Percentiles rank a stretch among this genome's conserved stretches.
These are phyloP conservation scores for Ilex aquifolium DNA, from an alignment of 257 asterid species.

Conservation along the genomic window DNA sequence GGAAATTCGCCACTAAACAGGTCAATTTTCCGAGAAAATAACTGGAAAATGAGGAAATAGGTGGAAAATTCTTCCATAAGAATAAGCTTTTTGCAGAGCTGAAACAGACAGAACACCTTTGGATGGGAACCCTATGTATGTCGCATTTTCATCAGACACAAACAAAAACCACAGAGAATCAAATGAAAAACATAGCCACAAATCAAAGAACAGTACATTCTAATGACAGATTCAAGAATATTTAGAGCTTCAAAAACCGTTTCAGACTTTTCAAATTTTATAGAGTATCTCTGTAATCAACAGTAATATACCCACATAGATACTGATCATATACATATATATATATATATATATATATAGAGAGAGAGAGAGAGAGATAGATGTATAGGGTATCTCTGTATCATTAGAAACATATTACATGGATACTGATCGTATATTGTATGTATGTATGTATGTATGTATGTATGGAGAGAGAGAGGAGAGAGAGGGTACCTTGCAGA, in stretches of 20 bases:
- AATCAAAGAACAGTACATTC: conserved; percentile 15
- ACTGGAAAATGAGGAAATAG: background rate
- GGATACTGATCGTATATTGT: too few relatives aligned
- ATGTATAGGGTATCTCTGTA: too few relatives aligned
- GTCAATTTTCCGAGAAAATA: conserved; percentile 7
- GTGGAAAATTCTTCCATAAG: background rate
- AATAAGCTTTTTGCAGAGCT: conserved; percentile 6
- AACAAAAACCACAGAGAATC: conserved; percentile 20
- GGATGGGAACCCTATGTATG: conserved; percentile 5
- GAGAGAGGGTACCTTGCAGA: conserved; percentile 50
- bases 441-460: background rate
- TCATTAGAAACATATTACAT: too few relatives aligned
- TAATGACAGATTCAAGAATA: conserved; percentile 19
- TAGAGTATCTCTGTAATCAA: background rate
- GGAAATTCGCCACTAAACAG: conserved; percentile 25
- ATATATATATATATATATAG: background rate
- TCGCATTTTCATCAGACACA: conserved; percentile 20
- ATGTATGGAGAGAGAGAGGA: background rate
- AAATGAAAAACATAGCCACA: background rate
- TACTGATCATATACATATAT: background rate
- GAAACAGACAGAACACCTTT: conserved; percentile 19
- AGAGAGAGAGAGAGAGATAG: background rate
- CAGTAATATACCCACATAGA: too few relatives aligned
- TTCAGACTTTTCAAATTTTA: conserved; percentile 8
- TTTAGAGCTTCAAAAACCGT: background rate